Percentiles rank a stretch among this genome's conserved stretches.
Conservation (phyloP, 352 stramenopile species). For the Hyaloperonospora arabidopsidis region DNA sequence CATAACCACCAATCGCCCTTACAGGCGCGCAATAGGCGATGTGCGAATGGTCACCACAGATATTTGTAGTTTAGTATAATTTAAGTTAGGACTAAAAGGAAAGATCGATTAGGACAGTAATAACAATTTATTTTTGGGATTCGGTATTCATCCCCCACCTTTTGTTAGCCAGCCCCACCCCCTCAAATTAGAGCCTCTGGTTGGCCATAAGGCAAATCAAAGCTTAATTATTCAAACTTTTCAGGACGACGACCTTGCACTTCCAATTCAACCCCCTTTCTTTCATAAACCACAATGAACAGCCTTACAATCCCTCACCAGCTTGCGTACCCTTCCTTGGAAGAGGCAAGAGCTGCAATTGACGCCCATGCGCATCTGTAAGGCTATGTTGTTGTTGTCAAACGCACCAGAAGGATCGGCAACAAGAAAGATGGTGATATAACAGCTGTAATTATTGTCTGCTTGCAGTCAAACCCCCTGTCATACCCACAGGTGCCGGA, state of each 20-base stretch:
- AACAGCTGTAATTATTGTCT: background rate
- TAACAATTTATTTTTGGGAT: background rate
- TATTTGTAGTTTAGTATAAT: too few species aligned
- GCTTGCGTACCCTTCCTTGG: background rate
- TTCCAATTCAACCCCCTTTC: too few species aligned
- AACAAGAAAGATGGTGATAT: background rate
- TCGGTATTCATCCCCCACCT: background rate
- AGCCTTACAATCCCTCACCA: background rate
- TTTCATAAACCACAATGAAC: background rate
- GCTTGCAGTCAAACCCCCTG: constrained; percentile 1
- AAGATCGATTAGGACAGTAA: too few species aligned
- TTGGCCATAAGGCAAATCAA: background rate
- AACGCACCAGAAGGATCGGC: background rate
- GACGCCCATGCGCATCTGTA: background rate
- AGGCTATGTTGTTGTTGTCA: background rate
- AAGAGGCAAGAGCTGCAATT: background rate
- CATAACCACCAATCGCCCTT: too few species aligned
- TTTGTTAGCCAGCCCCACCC: too few species aligned
- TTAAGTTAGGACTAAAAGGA: too few species aligned
- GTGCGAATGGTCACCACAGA: too few species aligned
- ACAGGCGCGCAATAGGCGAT: too few species aligned
- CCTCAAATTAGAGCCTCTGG: too few species aligned
- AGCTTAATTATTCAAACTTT: background rate
- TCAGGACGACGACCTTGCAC: background rate
- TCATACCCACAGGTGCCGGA: background rate